phyloP scores from a whole-genome alignment of 2,329 filamentous ascomycete species.

The Massarina eburnea region DNA sequence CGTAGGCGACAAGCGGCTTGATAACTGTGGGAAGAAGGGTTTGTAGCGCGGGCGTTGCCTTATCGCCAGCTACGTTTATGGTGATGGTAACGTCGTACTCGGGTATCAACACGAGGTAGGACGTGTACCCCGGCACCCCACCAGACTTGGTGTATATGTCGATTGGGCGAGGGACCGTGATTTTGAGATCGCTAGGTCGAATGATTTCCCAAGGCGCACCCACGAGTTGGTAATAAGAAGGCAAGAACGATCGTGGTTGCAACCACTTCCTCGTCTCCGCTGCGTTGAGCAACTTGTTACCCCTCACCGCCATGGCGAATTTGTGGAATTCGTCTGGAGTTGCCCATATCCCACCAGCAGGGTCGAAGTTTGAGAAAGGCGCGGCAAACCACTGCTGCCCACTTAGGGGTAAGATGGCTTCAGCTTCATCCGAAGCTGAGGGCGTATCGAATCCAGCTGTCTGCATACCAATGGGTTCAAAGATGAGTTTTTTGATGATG shows the following conservation, averaged over 20 bases:
- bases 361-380: slow-evolving; percentile 28
- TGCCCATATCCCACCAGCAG: slow-evolving; percentile 29
- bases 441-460: slow-evolving; percentile 19
- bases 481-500: slow-evolving; percentile 23
- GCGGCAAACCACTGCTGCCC: slow-evolving; percentile 21
- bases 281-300: slow-evolving; percentile 16
- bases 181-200: slow-evolving; percentile 17
- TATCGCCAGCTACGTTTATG: slow-evolving; percentile 22
- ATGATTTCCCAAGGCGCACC: slow-evolving; percentile 33
- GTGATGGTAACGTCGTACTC: slow-evolving; percentile 27
- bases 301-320: slow-evolving; percentile 20
- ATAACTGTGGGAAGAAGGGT: slow-evolving; percentile 16
- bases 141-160: slow-evolving; percentile 29
- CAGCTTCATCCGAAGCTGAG: not conserved
- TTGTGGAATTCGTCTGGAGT: slow-evolving; percentile 24
- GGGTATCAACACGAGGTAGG: slow-evolving; percentile 21
- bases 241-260: slow-evolving; percentile 20
- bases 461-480: slow-evolving; percentile 18
- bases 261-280: slow-evolving; percentile 23
- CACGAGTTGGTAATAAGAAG: slow-evolving; percentile 23
- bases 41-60: slow-evolving; percentile 10
- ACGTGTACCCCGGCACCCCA: slow-evolving; percentile 24
- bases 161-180: slow-evolving; percentile 20
- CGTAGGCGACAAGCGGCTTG: slow-evolving; percentile 19
- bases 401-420: slow-evolving; percentile 18